A percentile compares a stretch with the other conserved stretches of the same genome.
Conservation (phyloP, 1,284 basidiomycete species). For the Termitomyces sp. region DNA sequence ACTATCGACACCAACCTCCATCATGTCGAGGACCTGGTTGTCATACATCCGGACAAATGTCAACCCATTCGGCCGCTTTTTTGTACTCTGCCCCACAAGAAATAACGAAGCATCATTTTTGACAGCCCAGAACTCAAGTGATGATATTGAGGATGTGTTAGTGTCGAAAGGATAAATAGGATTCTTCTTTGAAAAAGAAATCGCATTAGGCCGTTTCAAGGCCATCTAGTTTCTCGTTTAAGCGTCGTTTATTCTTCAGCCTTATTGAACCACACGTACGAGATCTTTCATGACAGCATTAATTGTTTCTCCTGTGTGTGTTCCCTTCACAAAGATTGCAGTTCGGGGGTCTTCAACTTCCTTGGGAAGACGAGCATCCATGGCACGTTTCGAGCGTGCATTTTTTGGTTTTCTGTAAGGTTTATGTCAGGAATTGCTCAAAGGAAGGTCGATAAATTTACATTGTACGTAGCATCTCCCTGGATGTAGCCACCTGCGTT, state of each 20-base stretch:
- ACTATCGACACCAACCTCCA: conserved; percentile 85
- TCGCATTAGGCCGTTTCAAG: conserved; percentile 82
- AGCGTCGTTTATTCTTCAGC: background rate
- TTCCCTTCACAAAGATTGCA: conserved; percentile 88
- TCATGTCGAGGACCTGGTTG: conserved; percentile 86
- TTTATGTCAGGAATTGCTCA: background rate
- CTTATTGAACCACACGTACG: conserved; percentile 42
- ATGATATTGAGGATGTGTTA: conserved; percentile 47
- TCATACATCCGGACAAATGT: conserved; percentile 89
- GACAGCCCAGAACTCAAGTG: conserved; percentile 87
- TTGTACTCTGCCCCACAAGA: conserved; percentile 86
- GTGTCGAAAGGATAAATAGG: conserved; percentile 89
- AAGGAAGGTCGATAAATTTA: background rate
- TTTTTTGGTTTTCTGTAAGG: conserved; percentile 85
- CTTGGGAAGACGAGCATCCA: conserved; percentile 86
- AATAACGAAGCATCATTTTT: conserved; percentile 97
- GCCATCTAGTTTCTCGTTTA: conserved; percentile 62
- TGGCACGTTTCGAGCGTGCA: conserved; percentile 91
- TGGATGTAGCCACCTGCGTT: background rate
- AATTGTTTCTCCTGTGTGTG: conserved; percentile 79
- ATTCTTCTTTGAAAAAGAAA: conserved; percentile 96
- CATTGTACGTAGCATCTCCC: conserved; percentile 8
- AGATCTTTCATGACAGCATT: conserved; percentile 84
- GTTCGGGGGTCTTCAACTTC: conserved; percentile 83
- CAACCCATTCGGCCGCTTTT: conserved; percentile 90